These are phyloP conservation scores for Aeschynomene evenia DNA, from an alignment of 306 rosid species.

Conservation along the genomic window DNA sequence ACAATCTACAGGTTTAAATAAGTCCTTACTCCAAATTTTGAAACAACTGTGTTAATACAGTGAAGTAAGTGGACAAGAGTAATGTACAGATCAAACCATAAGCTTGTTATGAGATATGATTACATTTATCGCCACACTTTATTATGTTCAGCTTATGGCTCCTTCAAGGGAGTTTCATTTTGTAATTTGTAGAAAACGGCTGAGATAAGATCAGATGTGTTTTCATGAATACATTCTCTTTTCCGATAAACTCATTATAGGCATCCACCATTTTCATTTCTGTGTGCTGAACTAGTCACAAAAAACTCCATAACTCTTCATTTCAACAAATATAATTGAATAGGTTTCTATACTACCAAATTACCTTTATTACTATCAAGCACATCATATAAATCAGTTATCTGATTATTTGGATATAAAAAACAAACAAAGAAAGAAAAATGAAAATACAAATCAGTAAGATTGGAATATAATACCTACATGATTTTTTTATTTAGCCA, in stretches of 20 bases:
- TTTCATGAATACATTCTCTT: not conserved
- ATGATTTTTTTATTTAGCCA: constrained; percentile 78
- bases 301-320: not conserved
- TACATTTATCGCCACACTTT: not conserved
- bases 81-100: not conserved
- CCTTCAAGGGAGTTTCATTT: not conserved
- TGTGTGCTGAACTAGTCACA: not conserved
- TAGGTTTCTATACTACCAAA: not conserved
- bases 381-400: not conserved
- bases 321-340: not conserved
- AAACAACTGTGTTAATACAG: not conserved
- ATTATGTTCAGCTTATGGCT: not conserved
- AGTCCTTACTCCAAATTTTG: not conserved
- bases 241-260: not conserved
- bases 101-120: not conserved
- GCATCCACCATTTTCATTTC: not conserved
- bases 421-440: not conserved
- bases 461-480: constrained; percentile 42
- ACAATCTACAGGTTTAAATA: not conserved
- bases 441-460: constrained; percentile 19
- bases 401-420: constrained; percentile 1
- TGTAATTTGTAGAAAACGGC: not conserved
- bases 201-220: not conserved
- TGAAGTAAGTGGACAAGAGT: not conserved
- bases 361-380: constrained; percentile 13